Evolutionary conservation across 148 eudicot species (phyloP), one percentile per base, ranked within the genome.

Genomic region (Rhododendron mucronatum): DNA sequence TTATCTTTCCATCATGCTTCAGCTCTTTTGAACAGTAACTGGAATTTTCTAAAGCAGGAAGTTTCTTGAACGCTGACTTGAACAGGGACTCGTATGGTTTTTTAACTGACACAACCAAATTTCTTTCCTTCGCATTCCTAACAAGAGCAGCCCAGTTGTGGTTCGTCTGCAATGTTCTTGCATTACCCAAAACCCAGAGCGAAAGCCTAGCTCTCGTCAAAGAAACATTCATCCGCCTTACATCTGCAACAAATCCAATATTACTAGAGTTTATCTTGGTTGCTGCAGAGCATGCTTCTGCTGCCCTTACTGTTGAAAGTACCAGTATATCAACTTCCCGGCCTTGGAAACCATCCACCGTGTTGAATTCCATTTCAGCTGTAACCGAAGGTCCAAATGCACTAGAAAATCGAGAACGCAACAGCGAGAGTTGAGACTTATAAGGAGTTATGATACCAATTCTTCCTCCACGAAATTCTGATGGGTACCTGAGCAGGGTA

Each of bases 261-360:
- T 88, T 88, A 82, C 91, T 88, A 59, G 90, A 91, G 87, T 85
- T 93, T 30, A 55, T 80, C 86, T 83, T 91, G 37, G 86, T 44
- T 86, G 86, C 33, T 79, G 78, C 74, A 80, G 94, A 87, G 88
- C 85, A 84, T 82, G 91, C 53, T 83, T 89, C 92, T 50, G 93
- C 85, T 79, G 98, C 95, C 90, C 99, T 94, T 61, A 97, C 99
- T 74, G 98, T 97, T 53, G 98, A 95, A 86, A 97, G 94, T 65
- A 97, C 86, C 81, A 97, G 89, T 84, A 97, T 94, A 88, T 97
- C 99, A 65, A 97, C 98, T 89, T 97, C 99, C 86, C 99, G 91
- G 50, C 99, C 99, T 91, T 97, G 99, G 87, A 95, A 97, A 88
- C 98, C 99, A 90, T 97, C 99, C 28, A 97, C 96, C 12, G 99